Percentiles rank a stretch among this genome's conserved stretches.
These are phyloP conservation scores for Chytridium lagenaria DNA, from an alignment of 371 early-diverging fungal genomes.

Conservation along the genomic window DNA sequence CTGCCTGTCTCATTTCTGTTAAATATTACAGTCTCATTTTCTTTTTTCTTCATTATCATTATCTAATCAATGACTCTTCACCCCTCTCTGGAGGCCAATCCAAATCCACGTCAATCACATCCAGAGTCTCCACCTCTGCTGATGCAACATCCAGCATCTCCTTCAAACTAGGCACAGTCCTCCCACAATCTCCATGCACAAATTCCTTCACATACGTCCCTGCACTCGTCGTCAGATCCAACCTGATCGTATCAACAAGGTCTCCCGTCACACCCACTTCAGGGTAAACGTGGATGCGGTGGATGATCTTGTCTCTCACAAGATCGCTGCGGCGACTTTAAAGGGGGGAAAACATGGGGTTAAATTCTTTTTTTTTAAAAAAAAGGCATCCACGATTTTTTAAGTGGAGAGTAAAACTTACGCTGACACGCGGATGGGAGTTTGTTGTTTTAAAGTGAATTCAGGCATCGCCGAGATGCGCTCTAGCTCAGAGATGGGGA, in stretches of 20 bases:
- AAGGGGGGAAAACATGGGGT: too few relatives aligned
- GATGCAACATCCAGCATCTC: slow-evolving; percentile 56
- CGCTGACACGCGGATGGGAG: slow-evolving; percentile 93
- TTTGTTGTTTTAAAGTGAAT: slow-evolving; percentile 83
- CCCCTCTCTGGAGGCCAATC: slow-evolving; percentile 66
- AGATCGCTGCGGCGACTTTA: slow-evolving; percentile 72
- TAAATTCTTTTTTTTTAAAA: too few relatives aligned
- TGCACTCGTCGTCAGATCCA: slow-evolving; percentile 82
- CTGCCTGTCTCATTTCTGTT: too few relatives aligned
- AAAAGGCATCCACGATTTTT: neutral
- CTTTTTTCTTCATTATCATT: too few relatives aligned
- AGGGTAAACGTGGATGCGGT: slow-evolving; percentile 65
- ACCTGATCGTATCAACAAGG: too few relatives aligned
- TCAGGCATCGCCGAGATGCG: slow-evolving; percentile 37
- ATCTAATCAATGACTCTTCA: neutral
- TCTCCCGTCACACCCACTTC: too few relatives aligned
- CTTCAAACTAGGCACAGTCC: slow-evolving; percentile 86
- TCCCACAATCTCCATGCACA: slow-evolving; percentile 94
- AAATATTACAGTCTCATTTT: too few relatives aligned
- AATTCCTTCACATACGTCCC: slow-evolving; percentile 99
- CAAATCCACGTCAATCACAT: slow-evolving; percentile 81
- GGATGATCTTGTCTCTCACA: slow-evolving; percentile 64
- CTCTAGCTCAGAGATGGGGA: slow-evolving; percentile 22
- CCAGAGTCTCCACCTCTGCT: slow-evolving; percentile 86
- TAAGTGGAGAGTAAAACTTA: neutral